Percentiles rank a stretch among this genome's conserved stretches.
Evolutionary conservation across 169 alveolate genomes (phyloP).

Genomic region (Cryptosporidium sp.): DNA sequence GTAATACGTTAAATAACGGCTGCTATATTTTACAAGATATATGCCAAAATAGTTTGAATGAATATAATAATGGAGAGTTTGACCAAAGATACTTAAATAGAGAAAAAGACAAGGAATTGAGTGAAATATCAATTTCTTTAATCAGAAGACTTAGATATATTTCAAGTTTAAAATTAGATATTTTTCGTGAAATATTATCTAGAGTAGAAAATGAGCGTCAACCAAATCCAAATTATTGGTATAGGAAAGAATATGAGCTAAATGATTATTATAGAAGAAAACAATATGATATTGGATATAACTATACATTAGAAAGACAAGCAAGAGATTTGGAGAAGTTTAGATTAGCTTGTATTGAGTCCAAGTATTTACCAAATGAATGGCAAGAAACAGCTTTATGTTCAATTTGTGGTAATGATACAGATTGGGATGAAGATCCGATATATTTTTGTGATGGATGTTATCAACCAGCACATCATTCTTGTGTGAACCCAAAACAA

Average conservation of each 20-base stretch:
- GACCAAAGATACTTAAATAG: constrained; percentile 10
- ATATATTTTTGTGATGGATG: constrained; percentile 73
- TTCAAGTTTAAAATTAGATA: constrained; percentile 7
- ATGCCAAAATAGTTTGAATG: neutral
- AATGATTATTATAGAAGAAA: constrained; percentile 36
- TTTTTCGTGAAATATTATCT: constrained; percentile 15
- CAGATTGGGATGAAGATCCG: constrained; percentile 76
- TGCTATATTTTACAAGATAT: neutral
- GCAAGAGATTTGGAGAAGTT: constrained; percentile 45
- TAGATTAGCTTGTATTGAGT: constrained; percentile 63
- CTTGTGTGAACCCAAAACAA: constrained; percentile 73
- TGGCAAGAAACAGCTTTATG: constrained; percentile 75
- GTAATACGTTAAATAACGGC: neutral
- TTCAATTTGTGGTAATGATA: constrained; percentile 73
- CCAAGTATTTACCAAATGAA: constrained; percentile 53
- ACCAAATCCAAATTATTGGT: constrained; percentile 35
- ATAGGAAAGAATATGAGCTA: constrained; percentile 49
- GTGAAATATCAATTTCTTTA: constrained; percentile 14
- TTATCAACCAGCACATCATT: constrained; percentile 74
- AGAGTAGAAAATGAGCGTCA: constrained; percentile 61
- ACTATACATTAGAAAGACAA: constrained; percentile 62
- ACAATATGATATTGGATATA: constrained; percentile 26
- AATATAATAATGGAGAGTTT: neutral
- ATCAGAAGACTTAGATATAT: constrained; percentile 24
- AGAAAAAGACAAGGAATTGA: constrained; percentile 2